Base-by-base conservation (phyloP, 2,329 filamentous ascomycete species). In the Ophiostoma quercus region DNA sequence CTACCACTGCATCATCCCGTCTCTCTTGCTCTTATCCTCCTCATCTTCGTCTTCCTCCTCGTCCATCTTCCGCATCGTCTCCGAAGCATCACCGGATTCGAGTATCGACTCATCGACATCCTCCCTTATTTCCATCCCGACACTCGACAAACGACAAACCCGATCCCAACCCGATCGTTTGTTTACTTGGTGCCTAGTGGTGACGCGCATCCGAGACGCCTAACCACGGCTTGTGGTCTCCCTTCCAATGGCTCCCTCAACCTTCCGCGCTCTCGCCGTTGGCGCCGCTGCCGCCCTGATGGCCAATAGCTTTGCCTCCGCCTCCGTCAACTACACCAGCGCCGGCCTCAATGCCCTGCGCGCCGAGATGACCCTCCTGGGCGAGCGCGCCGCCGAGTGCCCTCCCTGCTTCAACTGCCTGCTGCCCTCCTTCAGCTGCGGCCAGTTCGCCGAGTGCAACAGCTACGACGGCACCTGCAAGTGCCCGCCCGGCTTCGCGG, bases 331-430 rank as follows among this genome's bases (percentile, higher is more conserved):
- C 77, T 88, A 86, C 75, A 41, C 68, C 11, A 47, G 41, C 39
- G 87, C 87, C 68, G 84, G 85, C 67, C 77, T 84, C 73, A 86
- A 87, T 74, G 87, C 85, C 80, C 82, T 86, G 77, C 86, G 83
- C 75, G 86, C 87, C 60, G 87, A 91, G 77, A 83, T 93, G 77
- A 85, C 89, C 51, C 81, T 94, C 66, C 86, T 92, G 80, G 90
- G 87, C 74, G 51, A 68, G 32, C 88, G 90, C 75, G 87, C 92
- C 67, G 90, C 92, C 7, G 86, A 86, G 76, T 95, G 92, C 77
- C 92, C 92, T 68, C 92, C 92, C 76, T 95, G 88, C 83, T 99
- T 99, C 85, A 98, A 99, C 86, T 99, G 95, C 82, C 91, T 97
- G 71, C 87, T 99, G 19, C 94, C 95, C 37, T 92, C 92, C 73